Conservation (phyloP, 2,329 filamentous ascomycete species). For the Aspergillus fructus region DNA sequence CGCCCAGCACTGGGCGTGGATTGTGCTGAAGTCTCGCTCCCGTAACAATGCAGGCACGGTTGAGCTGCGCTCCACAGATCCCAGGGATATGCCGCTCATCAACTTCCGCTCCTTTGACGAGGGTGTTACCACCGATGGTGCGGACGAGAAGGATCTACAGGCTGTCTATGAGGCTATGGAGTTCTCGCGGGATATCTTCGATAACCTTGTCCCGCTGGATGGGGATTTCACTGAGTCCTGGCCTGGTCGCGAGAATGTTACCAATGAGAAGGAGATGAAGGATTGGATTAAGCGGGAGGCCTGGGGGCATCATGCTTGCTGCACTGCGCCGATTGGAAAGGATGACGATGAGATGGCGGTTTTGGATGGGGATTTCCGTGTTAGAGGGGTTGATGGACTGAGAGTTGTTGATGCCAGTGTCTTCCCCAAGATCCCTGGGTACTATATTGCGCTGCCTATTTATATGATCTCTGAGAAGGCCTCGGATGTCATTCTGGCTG, state of each 20-base stretch:
- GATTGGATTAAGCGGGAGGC: constrained; percentile 51
- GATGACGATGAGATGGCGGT: constrained; percentile 56
- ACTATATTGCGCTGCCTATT: constrained; percentile 51
- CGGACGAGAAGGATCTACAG: constrained; percentile 50
- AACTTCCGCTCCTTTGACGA: constrained; percentile 58
- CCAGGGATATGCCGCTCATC: constrained; percentile 63
- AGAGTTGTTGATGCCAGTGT: constrained; percentile 63
- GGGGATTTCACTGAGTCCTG: constrained; percentile 45
- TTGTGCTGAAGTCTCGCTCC: constrained; percentile 60
- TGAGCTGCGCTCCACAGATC: constrained; percentile 59
- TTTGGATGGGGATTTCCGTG: constrained; percentile 57
- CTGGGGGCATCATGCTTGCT: constrained; percentile 60
- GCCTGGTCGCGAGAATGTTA: constrained; percentile 41
- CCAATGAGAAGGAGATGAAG: constrained; percentile 45
- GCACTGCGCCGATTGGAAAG: constrained; percentile 56
- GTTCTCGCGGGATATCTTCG: constrained; percentile 50
- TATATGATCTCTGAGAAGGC: constrained; percentile 64
- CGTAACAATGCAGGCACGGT: constrained; percentile 65
- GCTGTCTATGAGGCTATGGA: constrained; percentile 58
- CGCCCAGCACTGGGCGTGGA: constrained; percentile 48
- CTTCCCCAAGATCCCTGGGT: constrained; percentile 58
- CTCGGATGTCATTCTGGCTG: constrained; percentile 53
- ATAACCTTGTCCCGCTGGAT: constrained; percentile 28
- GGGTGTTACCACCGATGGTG: constrained; percentile 29
- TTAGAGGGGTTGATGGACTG: constrained; percentile 55